Base-by-base conservation (phyloP, 2,329 filamentous ascomycete genomes). In the Talaromyces sp. region DNA sequence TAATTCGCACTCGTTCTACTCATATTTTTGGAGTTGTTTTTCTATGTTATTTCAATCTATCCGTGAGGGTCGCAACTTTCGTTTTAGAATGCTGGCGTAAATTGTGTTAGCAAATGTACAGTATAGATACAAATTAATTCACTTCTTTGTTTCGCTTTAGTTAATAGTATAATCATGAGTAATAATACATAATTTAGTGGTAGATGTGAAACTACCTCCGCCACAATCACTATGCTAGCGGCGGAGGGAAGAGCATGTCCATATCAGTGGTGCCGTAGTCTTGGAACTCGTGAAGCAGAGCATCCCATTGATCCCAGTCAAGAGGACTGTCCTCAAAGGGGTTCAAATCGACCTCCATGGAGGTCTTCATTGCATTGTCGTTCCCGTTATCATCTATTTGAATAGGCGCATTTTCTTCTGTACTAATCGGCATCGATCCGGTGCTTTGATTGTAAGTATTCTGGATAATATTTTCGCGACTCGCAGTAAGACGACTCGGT, bases 291-390 rank as follows among this genome's bases (percentile, higher is more conserved):
- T 65, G 63, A n/a, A 69, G 60, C 3, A 70, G 58, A n/a, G 62
- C 61, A 37, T 69, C 65, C 66, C 68, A 69, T 53, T 70, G 64
- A 51, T 57, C 57, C 68, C 68, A 70, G 50, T 67, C 62, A 56
- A 67, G 62, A 5, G 64, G 63, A 28, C 65, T 66, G 33, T 63
- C 59, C 11, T 62, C 58, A 9, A 62, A 43, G 7, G 62, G 19
- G 41, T 61, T 53, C 33, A 25, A 9, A 22, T 58, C 33, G 5
- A 21, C 37, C 11, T 40, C 46, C 17, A 56, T 46, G 13, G 35
- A 9, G 28, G 4, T 25, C 8, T 40, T 28, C 15, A 59, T 51
- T n/a, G 51, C 51, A 9, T 39, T 3, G 17, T 15, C 21, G 10
- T 5, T 13, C 1, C 31, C 43, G 33, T 15, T 28, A 5, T 8